A percentile compares a stretch with the other conserved stretches of the same genome.
phyloP scores from a whole-genome alignment of 2,329 filamentous ascomycete species.

The Lachnum nothofagi region DNA sequence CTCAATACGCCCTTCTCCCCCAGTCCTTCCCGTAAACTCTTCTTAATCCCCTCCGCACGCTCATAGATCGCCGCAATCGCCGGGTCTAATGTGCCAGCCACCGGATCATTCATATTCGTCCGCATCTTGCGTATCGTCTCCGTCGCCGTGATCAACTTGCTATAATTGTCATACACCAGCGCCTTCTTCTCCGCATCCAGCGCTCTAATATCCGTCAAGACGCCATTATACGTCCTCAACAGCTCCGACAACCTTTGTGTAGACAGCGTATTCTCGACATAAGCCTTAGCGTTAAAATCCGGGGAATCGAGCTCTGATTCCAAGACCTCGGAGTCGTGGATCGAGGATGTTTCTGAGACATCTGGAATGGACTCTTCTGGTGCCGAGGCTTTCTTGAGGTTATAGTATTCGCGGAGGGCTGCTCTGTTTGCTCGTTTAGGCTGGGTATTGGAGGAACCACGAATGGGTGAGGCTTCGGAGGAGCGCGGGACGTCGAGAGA shows the following conservation, averaged over 20 bases:
- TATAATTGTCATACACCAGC: conserved; percentile 97
- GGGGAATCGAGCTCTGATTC: conserved; percentile 67
- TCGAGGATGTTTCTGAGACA: conserved; percentile 31
- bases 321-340: conserved; percentile 50
- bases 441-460: conserved; percentile 29
- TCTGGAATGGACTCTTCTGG: conserved; percentile 31
- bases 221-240: conserved; percentile 62
- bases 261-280: conserved; percentile 57
- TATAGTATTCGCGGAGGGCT: conserved; percentile 92
- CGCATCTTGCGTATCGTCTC: conserved; percentile 92
- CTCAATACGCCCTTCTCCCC: conserved; percentile 43
- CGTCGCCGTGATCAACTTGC: conserved; percentile 91
- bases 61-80: conserved; percentile 70
- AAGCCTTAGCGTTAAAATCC: conserved; percentile 68
- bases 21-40: conserved; percentile 30
- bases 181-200: conserved; percentile 96
- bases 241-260: conserved; percentile 62
- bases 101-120: conserved; percentile 71
- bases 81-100: conserved; percentile 67
- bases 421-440: conserved; percentile 57
- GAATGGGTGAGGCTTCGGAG: conserved; percentile 51
- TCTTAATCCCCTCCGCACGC: conserved; percentile 25
- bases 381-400: conserved; percentile 59
- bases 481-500: conserved; percentile 65
- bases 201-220: conserved; percentile 77